A percentile compares a stretch with the other conserved stretches of the same genome.
Conservation (phyloP, 73 alveolate species). For the Breviolum minutum region DNA sequence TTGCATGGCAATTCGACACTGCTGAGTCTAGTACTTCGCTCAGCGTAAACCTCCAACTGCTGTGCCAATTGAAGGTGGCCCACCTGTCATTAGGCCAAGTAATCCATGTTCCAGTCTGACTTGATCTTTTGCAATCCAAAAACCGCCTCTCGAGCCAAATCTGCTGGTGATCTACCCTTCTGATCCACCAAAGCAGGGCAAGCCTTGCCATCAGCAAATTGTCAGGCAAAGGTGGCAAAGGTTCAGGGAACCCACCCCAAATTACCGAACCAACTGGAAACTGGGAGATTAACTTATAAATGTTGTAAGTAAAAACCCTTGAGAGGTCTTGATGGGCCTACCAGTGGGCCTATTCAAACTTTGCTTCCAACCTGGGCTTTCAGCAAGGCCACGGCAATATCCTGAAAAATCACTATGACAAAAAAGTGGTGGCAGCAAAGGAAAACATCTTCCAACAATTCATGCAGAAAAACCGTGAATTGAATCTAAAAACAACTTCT, state of each 20-base stretch:
- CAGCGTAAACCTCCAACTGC: background rate
- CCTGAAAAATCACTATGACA: background rate
- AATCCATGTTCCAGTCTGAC: background rate
- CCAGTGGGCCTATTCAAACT: too few relatives aligned
- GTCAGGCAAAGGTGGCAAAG: background rate
- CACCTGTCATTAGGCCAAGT: background rate
- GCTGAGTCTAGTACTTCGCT: background rate
- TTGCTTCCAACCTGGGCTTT: slow-evolving; percentile 40
- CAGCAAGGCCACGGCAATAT: slow-evolving; percentile 17
- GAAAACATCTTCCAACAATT: background rate
- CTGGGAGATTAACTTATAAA: too few relatives aligned
- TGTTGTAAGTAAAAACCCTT: too few relatives aligned
- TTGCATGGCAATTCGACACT: background rate
- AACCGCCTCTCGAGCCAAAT: slow-evolving; percentile 36
- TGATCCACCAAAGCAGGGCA: slow-evolving; percentile 33
- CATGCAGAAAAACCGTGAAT: too few relatives aligned
- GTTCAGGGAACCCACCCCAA: background rate
- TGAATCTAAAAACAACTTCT: too few relatives aligned
- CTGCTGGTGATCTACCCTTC: slow-evolving; percentile 6
- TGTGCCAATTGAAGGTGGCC: background rate
- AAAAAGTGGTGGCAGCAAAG: too few relatives aligned
- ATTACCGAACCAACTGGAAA: too few relatives aligned
- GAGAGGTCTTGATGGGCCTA: too few relatives aligned
- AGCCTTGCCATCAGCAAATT: background rate
- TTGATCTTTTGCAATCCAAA: background rate